A percentile compares a stretch with the other conserved stretches of the same genome.
phyloP scores from a whole-genome alignment of 2,329 filamentous ascomycete genomes.

The Colletotrichum tanaceti region DNA sequence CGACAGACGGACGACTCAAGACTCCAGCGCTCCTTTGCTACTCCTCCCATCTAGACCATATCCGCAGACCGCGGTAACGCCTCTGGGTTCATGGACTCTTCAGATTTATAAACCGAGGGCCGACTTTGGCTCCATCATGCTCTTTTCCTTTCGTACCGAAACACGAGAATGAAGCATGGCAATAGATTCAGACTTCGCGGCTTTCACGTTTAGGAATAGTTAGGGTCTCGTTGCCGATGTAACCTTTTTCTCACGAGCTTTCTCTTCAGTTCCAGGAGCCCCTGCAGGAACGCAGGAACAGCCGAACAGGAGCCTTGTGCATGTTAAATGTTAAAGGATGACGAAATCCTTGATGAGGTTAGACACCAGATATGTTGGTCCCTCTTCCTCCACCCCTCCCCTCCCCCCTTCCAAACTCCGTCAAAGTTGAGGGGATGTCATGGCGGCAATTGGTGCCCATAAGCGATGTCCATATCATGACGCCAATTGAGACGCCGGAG shows the following conservation, averaged over 20 bases:
- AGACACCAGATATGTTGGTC: neutral
- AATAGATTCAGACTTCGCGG: neutral
- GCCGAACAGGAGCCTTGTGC: slow-evolving; percentile 4
- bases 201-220: slow-evolving; percentile 17
- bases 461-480: neutral
- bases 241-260: slow-evolving; percentile 15
- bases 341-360: neutral
- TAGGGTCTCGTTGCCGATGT: slow-evolving; percentile 9
- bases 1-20: neutral
- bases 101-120: neutral
- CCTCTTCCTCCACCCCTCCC: no score
- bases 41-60: slow-evolving; percentile 8
- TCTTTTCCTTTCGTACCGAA: slow-evolving; percentile 17
- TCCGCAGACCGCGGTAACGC: neutral
- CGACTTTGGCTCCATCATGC: slow-evolving; percentile 14
- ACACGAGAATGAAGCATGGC: neutral
- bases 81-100: neutral
- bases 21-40: neutral
- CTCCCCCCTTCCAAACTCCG: no score
- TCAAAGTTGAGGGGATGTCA: no score
- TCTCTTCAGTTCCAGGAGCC: neutral
- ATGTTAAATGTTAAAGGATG: neutral
- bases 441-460: no score
- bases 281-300: slow-evolving; percentile 13
- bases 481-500: neutral